Conservation (phyloP, 139 green algal genomes). For the Closterium sp. region DNA sequence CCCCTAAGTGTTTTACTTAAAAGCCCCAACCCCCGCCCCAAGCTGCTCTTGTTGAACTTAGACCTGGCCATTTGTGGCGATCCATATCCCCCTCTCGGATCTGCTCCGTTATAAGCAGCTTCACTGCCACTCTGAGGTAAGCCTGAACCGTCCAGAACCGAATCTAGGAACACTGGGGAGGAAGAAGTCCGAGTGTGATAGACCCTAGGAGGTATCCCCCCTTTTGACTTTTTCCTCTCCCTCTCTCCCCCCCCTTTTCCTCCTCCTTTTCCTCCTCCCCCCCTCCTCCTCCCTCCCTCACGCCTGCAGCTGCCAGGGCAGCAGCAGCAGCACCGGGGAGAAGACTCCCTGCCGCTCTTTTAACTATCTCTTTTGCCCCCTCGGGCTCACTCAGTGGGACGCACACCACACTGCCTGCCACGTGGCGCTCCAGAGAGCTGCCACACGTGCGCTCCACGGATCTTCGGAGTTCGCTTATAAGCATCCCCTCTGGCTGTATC, state of each 20-base stretch:
- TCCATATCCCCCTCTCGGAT: not conserved
- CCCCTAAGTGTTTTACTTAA: not conserved
- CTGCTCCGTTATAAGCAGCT: not conserved
- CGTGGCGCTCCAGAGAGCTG: not conserved
- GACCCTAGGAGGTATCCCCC: not conserved
- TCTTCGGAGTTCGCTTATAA: not conserved
- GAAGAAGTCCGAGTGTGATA: not conserved
- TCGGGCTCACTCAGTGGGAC: not conserved
- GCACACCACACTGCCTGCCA: not conserved
- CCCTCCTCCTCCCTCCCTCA: not conserved
- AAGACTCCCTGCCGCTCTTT: not conserved
- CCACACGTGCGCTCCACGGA: not conserved
- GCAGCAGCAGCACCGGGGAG: not conserved
- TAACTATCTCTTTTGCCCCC: not conserved
- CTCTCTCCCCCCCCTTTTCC: not conserved
- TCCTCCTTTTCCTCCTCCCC: not conserved
- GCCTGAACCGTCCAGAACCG: not conserved
- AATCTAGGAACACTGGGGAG: not conserved
- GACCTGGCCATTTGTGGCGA: not conserved
- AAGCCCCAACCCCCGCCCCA: not conserved
- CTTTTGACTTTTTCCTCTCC: not conserved
- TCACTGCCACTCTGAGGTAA: not conserved
- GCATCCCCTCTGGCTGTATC: not conserved
- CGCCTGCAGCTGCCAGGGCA: not conserved
- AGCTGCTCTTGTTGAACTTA: not conserved